A percentile compares a stretch with the other conserved stretches of the same genome.
These are phyloP conservation scores for Hyaloscypha variabilis DNA, from an alignment of 495 filamentous ascomycete species.

Conservation along the genomic window DNA sequence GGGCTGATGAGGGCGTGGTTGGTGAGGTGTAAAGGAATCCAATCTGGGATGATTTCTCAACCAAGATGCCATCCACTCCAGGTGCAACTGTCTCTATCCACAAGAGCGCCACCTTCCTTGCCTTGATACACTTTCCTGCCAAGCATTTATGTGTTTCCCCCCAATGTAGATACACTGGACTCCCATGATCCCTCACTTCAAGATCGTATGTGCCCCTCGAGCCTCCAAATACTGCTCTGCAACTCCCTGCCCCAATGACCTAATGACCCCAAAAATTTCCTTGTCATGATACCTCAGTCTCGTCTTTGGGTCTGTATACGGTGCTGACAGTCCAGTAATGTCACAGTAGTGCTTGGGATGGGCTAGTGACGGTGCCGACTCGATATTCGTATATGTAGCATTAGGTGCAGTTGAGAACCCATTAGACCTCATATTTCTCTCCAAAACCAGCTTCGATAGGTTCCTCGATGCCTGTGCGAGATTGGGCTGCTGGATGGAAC, in stretches of 20 bases:
- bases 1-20: not conserved
- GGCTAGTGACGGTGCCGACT: slow-evolving; percentile 82
- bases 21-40: not conserved
- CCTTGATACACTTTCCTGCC: not conserved
- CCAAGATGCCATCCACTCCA: not conserved
- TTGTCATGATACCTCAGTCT: slow-evolving; percentile 84
- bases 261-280: slow-evolving; percentile 83
- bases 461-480: slow-evolving; percentile 83
- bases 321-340: slow-evolving; percentile 84
- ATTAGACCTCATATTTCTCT: slow-evolving; percentile 54
- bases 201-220: slow-evolving; percentile 85
- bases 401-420: slow-evolving; percentile 53
- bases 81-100: not conserved
- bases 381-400: slow-evolving; percentile 94
- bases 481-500: slow-evolving; percentile 56
- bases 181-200: slow-evolving; percentile 60
- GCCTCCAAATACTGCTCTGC: slow-evolving; percentile 88
- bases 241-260: slow-evolving; percentile 73
- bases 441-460: slow-evolving; percentile 80
- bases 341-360: slow-evolving; percentile 88
- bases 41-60: not conserved
- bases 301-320: slow-evolving; percentile 93
- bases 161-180: not conserved
- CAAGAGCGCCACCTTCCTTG: too few species aligned
- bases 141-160: not conserved